Evolutionary conservation across 2,329 filamentous ascomycete genomes (phyloP), one percentile per base, ranked within the genome.

Genomic region (Fusarium nygamai): DNA sequence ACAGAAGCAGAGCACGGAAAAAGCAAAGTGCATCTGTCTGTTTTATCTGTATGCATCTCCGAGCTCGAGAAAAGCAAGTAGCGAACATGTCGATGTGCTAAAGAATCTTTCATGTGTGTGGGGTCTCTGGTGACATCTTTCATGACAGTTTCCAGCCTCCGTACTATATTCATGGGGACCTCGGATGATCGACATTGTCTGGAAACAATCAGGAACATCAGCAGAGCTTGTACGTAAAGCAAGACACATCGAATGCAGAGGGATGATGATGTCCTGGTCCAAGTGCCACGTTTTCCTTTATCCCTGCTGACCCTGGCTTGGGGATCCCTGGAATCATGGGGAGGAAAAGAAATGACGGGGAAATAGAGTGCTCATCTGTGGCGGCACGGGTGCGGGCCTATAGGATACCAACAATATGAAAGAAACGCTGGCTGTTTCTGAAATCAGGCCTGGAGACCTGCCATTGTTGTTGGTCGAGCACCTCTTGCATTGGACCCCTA

Each of bases 381-480:
- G 67, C 46, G 46, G 59, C 56, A 43, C 38, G 39, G 50, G 29
- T 33, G 29, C 20, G 39, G 46, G 38, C 56, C 47, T 61, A 47
- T 53, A 54, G 31, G 33, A 51, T 33, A 31, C 57, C 54, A 44
- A 44, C 38, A 63, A 46, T 43, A 54, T 57, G 58, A 61, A n/a
- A 59, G 60, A 73, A 64, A 68, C 48, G 39, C 63, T 64, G 59
- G 46, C 17, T 50, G 72, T 60, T 69, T 74, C 68, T 48, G 31
- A 31, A 46, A 22, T 19, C 43, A 47, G 41, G 48, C 48, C 36
- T 47, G 31, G 39, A 54, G 54, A 50, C 43, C 39, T 51, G 46
- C 29, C 46, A 46, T 33, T 47, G 17, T 29, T 19, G 56, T 72
- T 72, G 64, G 57, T 62, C 27, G 47, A 61, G 43, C 38, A 51